Percentiles rank a stretch among this genome's conserved stretches.
These are phyloP conservation scores for Citrullus colocynthis DNA, from an alignment of 306 rosid species.

Conservation along the genomic window DNA sequence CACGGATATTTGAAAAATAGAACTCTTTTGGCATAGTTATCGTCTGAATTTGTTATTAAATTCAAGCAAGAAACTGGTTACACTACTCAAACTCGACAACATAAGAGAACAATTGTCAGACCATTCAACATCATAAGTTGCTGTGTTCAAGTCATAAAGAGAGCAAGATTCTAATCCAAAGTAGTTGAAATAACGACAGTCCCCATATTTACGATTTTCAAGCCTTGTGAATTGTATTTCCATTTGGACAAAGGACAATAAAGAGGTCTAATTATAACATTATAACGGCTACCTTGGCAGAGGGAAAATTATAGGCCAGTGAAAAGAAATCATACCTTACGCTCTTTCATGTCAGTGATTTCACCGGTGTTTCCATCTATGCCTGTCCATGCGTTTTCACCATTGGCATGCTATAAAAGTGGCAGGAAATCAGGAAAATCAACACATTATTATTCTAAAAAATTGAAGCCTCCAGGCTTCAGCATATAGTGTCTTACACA, in stretches of 20 bases:
- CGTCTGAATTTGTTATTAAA: not conserved
- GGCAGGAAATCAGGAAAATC: not conserved
- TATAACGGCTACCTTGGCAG: not conserved
- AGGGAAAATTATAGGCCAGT: not conserved
- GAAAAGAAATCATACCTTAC: constrained; percentile 34
- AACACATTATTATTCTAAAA: not conserved
- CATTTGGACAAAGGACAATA: not conserved
- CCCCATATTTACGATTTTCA: not conserved
- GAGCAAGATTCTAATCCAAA: not conserved
- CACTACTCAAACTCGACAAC: not conserved
- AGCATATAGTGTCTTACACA: not conserved
- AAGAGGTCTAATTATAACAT: not conserved
- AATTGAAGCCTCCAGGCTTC: not conserved
- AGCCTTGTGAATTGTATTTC: not conserved
- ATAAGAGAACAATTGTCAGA: not conserved
- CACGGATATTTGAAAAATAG: not conserved
- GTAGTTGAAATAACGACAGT: not conserved
- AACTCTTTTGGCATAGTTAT: not conserved
- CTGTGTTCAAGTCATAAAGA: not conserved
- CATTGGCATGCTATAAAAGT: constrained; percentile 69
- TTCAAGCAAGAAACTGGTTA: not conserved
- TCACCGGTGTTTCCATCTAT: constrained; percentile 90
- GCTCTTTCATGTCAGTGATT: constrained; percentile 80
- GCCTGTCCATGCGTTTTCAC: constrained; percentile 96
- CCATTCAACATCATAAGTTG: not conserved